Evolutionary conservation across 2,329 filamentous ascomycete species (phyloP), one percentile per base, ranked within the genome.

Genomic region (Neonectria sp.): DNA sequence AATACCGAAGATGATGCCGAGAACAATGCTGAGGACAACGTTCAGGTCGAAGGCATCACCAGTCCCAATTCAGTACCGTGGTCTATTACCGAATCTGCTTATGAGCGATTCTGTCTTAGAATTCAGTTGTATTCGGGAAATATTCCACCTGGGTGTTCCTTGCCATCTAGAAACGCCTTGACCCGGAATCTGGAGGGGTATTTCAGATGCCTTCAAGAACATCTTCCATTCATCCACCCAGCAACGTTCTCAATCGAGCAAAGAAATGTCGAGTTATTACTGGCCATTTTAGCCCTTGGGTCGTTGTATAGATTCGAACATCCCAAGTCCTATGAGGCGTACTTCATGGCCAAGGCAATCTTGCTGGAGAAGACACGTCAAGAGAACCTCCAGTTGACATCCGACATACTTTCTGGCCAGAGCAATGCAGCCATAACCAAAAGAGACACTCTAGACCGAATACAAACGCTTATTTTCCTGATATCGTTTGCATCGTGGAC

Each of bases 141-240:
- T 6, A 3, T 60, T 24, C 57, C 57, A 12, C 3, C 46, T 1
- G 57, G 46, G n/a, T 60, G 57, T n/a, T 37, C 24, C 3, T 12
- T 60, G 8, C 57, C 57, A 15, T 60, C 57, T 1, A 51, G 46
- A 25, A 51, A 60, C 13, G 15, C 57, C 15, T 40, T 60, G 31
- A 24, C 46, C 15, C 31, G 57, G 1, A 60, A 60, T 40, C 12
- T 60, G 8, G 57, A 60, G 8, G 24, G 29, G 5, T 60, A 51
- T 21, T 60, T 60, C 33, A 21, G 46, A 29, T 60, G 57, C 15
- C 21, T 51, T 24, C 57, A 60, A 17, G 46, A 40, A 11, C 40
- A 60, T 33, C 57, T 60, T 12, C 57, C 57, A 7, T 60, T 60
- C 12, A 60, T 60, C 17, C 57, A 60, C 15, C 27, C 57, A 6